Base-by-base conservation (phyloP, 2,329 filamentous ascomycete genomes). In the Monosporascus sp. region DNA sequence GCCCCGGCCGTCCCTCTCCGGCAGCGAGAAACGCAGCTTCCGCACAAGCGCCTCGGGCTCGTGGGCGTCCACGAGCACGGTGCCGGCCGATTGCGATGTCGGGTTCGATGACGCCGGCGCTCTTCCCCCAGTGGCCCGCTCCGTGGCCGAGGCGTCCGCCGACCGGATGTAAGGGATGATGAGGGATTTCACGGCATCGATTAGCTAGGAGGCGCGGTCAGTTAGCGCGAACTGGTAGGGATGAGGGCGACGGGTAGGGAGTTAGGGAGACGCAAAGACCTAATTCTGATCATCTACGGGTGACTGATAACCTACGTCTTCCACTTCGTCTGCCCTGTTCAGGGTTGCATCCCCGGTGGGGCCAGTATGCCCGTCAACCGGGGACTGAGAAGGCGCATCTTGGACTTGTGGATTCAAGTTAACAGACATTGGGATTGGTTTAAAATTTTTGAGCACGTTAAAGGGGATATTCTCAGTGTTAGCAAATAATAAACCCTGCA, bases 91-190 rank as follows among this genome's bases (percentile, higher is more conserved):
- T 25, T 50, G 54, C 11, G 50, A 47, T 7, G 70, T 62, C 3
- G 64, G 66, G 18, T 73, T 75, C 24, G 68, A 57, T 5, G 68
- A 55, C n/a, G 70, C 62, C 11, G 69, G 64, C 6, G 71, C 62
- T 20, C 78, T 72, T 18, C 80, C 74, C 24, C 83, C 84, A 0
- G 77, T 72, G 49, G 71, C 75, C 60, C 79, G 84, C 39, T 72
- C 75, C 6, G 71, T 65, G 2, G 77, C 73, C 20, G 84, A 80
- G 52, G 85, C 77, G 69, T 92, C 88, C 41, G 88, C 86, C n/a
- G 79, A 74, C 55, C 74, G 78, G 61, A 93, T 83, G 68, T 88
- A 91, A 0, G 85, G 84, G 20, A 90, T 72, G 53, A 92, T 80
- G 51, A 90, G 76, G 8, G 77, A 72, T 69, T 86, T 81, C 48